Percentiles rank a stretch among this genome's conserved stretches.
These are phyloP conservation scores for Phytophthora agathidicida DNA, from an alignment of 352 stramenopile genomes.

Conservation along the genomic window DNA sequence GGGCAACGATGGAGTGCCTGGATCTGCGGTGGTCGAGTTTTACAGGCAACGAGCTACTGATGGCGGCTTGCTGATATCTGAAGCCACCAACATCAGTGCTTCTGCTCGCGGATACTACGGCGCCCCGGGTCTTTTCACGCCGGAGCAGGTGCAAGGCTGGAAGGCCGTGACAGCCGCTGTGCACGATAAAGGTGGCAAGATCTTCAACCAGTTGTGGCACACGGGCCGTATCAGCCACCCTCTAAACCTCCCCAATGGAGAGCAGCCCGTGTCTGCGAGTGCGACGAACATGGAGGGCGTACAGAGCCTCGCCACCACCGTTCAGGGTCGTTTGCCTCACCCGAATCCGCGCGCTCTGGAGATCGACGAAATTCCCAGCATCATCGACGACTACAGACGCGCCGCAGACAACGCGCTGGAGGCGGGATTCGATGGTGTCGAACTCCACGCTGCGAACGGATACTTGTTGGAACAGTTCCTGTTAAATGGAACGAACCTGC, in stretches of 20 bases:
- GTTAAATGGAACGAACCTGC: slow-evolving; percentile 68
- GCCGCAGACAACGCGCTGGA: slow-evolving; percentile 51
- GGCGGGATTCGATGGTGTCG: slow-evolving; percentile 92
- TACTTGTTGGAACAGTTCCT: slow-evolving; percentile 93
- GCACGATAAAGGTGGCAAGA: slow-evolving; percentile 77
- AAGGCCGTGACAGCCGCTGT: slow-evolving; percentile 70
- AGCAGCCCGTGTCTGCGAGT: slow-evolving; percentile 53
- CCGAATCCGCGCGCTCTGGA: slow-evolving; percentile 69
- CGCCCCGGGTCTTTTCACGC: slow-evolving; percentile 57
- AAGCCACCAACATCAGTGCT: slow-evolving; percentile 62
- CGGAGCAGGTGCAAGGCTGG: slow-evolving; percentile 61
- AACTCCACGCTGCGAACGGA: slow-evolving; percentile 91
- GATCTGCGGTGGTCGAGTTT: slow-evolving; percentile 47
- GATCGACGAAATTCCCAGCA: slow-evolving; percentile 66
- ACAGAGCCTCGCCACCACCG: slow-evolving; percentile 31
- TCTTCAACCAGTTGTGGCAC: slow-evolving; percentile 90
- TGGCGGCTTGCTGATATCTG: slow-evolving; percentile 62
- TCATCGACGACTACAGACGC: slow-evolving; percentile 35
- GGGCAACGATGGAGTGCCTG: slow-evolving; percentile 42
- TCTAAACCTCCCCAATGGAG: slow-evolving; percentile 50
- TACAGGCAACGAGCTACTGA: slow-evolving; percentile 67
- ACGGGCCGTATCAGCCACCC: slow-evolving; percentile 68
- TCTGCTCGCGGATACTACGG: slow-evolving; percentile 49
- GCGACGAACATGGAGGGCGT: slow-evolving; percentile 38
- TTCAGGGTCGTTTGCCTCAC: slow-evolving; percentile 39